Evolutionary conservation across 2,329 filamentous ascomycete genomes (phyloP), one percentile per base, ranked within the genome.

Genomic region (Nemania sp.): DNA sequence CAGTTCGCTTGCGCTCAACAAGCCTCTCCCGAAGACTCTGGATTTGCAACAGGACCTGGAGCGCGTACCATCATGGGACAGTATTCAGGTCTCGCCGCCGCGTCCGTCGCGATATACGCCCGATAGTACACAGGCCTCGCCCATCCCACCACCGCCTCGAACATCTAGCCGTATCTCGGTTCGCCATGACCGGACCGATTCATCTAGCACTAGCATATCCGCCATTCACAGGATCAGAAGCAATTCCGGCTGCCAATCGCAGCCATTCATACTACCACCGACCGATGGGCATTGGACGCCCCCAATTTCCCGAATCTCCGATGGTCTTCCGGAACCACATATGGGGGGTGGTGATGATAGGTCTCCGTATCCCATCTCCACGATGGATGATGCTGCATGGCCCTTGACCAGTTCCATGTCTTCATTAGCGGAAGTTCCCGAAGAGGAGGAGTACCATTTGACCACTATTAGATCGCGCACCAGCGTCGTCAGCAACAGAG

Each of bases 371-470:
- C 73, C 76, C 20, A 65, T 77, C 31, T 73, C 75, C 19, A 75
- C 73, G 19, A 63, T 73, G 66, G 70, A 74, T 42, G 73, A 77
- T 30, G 70, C 69, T 14, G 72, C 75, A 7, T 78, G 76, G 76
- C 76, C 76, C 1, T 64, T 83, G 45, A 69, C 73, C 2, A 66
- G 70, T 6, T 63, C 66, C n/a, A 67, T 68, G 48, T 70, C 65
- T 11, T 70, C 76, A 17, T 71, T 87, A 15, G 75, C 82, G 5
- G 79, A 85, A 61, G 83, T 86, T 3, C 81, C 83, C 1, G 83
- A 86, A 64, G 83, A 86, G 62, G 83, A 86, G 28, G 83, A 86
- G 59, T 74, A 76, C 52, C 67, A 69, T 40, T 68, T 65, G 45
- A 64, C 65, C 26, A 62, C 62, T 22, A 73, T 68, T 51, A 72